Evolutionary conservation across 2,329 filamentous ascomycete species (phyloP), one percentile per base, ranked within the genome.

Genomic region (Aspergillus phoenicis): DNA sequence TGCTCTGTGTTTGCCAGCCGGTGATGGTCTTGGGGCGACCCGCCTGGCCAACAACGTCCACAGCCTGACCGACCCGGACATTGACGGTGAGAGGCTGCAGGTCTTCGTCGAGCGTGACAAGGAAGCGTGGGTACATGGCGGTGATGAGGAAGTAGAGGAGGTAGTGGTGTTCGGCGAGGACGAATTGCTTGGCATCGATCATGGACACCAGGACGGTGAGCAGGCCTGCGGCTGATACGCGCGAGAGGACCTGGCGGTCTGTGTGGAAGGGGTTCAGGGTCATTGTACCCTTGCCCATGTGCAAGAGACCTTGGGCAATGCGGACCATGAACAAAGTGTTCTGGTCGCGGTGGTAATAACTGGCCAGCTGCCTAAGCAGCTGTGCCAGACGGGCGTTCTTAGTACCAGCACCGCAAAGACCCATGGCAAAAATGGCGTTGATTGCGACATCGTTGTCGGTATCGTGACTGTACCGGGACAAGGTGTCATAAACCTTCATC

Each of bases 371-470:
- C 68, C 95, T 86, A 43, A 99, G 87, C 54, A 99, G 85, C 80
- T 99, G 95, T 56, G 95, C 96, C 68, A 99, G 82, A 79, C 95
- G 90, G 52, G 95, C 96, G 74, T 99, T 99, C 84, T 99, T 99
- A 58, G 95, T 99, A 70, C 95, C 95, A 2, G 95, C 95, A 71
- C 95, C 95, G 39, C 97, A 85, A 61, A 99, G 89, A 79, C 95
- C 95, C 95, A 99, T 99, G 68, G 95, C 93, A 73, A 99, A 99
- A 74, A 99, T 99, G 71, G 95, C 93, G 74, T 98, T 99, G 78
- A 99, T 91, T 41, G 95, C 95, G 51, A 99, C 95, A 72, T 99
- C 95, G 64, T 94, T 96, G 80, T 99, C 95, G 68, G 95, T 99
- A 81, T 99, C 95, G 85, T 99, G 95, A 66, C 91, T 96, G 84